phyloP scores from a whole-genome alignment of 371 early-diverging fungal genomes.

The Encephalitozoon intestinalis region DNA sequence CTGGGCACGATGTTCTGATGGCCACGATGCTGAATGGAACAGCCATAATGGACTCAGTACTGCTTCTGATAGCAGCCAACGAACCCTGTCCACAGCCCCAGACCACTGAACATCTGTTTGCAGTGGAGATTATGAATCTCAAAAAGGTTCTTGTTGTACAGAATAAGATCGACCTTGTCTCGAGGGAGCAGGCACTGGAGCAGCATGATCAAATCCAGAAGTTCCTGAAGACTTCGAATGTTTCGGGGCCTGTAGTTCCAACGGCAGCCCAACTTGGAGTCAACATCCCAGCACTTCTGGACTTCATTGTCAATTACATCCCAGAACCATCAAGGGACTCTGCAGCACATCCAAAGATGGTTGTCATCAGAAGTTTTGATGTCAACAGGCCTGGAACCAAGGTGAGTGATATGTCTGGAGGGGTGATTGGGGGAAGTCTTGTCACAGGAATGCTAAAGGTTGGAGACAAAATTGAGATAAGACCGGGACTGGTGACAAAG shows the following conservation, averaged over 20 bases:
- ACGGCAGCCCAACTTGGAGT: conserved; percentile 96
- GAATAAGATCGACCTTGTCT: conserved; percentile 97
- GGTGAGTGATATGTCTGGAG: conserved; percentile 85
- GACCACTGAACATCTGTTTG: conserved; percentile 97
- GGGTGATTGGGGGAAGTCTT: conserved; percentile 98
- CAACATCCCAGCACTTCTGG: conserved; percentile 96
- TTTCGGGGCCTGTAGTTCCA: conserved; percentile 91
- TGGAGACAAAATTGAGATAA: conserved; percentile 93
- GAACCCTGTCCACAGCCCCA: conserved; percentile 99
- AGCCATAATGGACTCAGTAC: conserved; percentile 98
- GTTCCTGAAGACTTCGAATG: conserved; percentile 82
- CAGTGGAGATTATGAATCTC: conserved; percentile 97
- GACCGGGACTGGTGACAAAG: conserved; percentile 92
- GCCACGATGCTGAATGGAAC: conserved; percentile 99
- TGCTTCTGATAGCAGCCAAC: conserved; percentile 96
- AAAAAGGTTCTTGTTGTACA: conserved; percentile 94
- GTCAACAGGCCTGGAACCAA: conserved; percentile 98
- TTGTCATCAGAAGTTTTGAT: conserved; percentile 98
- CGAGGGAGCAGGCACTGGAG: conserved; percentile 80
- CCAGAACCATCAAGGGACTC: conserved; percentile 91
- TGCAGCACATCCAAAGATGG: conserved; percentile 76
- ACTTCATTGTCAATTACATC: conserved; percentile 93
- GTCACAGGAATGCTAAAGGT: conserved; percentile 82
- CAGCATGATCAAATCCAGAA: conserved; percentile 84
- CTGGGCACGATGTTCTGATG: conserved; percentile 99